A percentile compares a stretch with the other conserved stretches of the same genome.
These are phyloP conservation scores for Candida morakotiae DNA, from an alignment of 805 yeast genomes.

Conservation along the genomic window DNA sequence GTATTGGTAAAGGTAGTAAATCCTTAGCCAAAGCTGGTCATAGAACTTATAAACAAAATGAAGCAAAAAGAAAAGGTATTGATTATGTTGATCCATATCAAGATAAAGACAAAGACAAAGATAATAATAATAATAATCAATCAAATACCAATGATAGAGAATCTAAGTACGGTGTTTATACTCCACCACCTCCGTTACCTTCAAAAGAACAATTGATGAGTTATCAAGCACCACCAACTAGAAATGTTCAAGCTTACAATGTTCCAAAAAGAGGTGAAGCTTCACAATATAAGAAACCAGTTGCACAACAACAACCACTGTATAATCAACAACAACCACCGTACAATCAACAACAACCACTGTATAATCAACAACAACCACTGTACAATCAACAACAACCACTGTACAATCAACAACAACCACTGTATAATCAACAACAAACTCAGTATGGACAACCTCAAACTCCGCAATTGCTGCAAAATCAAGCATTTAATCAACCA, in stretches of 20 bases:
- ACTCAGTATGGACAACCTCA: conserved; percentile 10
- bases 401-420: conserved; percentile 4
- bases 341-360: conserved; percentile 6
- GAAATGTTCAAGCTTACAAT: conserved; percentile 20
- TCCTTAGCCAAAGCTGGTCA: conserved; percentile 50
- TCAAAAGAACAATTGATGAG: conserved; percentile 15
- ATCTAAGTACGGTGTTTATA: background rate
- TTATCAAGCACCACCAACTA: conserved; percentile 32
- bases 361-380: conserved; percentile 6
- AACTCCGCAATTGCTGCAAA: conserved; percentile 10
- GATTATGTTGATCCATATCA: conserved; percentile 5
- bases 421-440: conserved; percentile 9
- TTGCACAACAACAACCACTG: conserved; percentile 5
- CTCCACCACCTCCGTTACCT: conserved; percentile 10
- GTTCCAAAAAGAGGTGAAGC: conserved; percentile 21
- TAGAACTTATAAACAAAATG: conserved; percentile 44
- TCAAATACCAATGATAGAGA: background rate
- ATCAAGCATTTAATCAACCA: background rate
- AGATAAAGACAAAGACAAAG: background rate
- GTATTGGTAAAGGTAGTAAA: conserved; percentile 48
- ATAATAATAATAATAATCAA: background rate
- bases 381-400: conserved; percentile 10
- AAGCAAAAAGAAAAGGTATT: conserved; percentile 21
- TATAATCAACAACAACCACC: conserved; percentile 9
- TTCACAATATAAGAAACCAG: conserved; percentile 11